These are phyloP conservation scores for Fraxinus ornus DNA, from an alignment of 305 asterid genomes.

Conservation along the genomic window DNA sequence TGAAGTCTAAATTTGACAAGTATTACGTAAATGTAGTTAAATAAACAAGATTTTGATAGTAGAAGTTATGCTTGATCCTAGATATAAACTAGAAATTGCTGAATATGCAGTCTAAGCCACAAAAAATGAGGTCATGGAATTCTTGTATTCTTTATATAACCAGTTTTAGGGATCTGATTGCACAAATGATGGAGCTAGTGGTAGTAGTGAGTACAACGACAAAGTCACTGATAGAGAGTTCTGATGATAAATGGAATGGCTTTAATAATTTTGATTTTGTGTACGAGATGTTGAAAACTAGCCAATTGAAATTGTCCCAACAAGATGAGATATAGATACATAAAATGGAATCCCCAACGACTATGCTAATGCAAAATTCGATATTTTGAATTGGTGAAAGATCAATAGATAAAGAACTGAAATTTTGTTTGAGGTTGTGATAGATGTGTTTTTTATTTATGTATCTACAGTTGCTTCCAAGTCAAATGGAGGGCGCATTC, in stretches of 20 bases:
- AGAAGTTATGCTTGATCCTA: not conserved
- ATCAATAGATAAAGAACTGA: not conserved
- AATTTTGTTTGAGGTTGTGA: not conserved
- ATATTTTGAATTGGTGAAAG: not conserved
- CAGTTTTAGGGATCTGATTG: not conserved
- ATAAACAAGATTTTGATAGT: not conserved
- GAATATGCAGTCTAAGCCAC: not conserved
- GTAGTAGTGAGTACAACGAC: not conserved
- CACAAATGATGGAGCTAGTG: not conserved
- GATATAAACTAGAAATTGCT: not conserved
- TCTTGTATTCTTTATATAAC: not conserved
- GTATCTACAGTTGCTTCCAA: not conserved
- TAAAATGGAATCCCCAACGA: not conserved
- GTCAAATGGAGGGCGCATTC: not conserved
- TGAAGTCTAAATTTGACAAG: not conserved
- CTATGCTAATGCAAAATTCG: not conserved
- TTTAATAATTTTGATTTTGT: not conserved
- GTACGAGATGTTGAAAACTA: not conserved
- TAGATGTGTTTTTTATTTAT: not conserved
- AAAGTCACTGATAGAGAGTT: not conserved
- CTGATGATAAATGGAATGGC: not conserved
- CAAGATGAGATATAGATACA: not conserved
- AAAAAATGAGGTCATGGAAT: not conserved
- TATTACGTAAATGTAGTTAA: not conserved
- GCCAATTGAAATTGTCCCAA: not conserved